Base-by-base conservation (phyloP, 768 basidiomycete genomes). In the Mycena galopus region DNA sequence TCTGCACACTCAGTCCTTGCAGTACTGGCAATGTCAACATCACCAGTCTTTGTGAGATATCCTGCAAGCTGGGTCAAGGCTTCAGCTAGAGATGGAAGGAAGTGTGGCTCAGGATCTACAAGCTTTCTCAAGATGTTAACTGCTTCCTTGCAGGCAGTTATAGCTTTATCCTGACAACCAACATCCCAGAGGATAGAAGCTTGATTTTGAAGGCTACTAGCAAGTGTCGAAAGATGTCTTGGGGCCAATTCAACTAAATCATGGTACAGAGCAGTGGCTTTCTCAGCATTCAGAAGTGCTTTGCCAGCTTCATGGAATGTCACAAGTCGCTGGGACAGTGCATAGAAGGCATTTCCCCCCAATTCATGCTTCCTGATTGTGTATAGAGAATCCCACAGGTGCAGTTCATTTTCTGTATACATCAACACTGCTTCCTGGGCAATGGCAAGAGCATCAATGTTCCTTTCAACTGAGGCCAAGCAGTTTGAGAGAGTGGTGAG, bases 401-500 rank as follows among this genome's bases (percentile, higher is more conserved):
- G 9, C n/a, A 6, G 9, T 23, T 21, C 47, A 50, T 50, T 50
- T 14, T 50, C 10, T 9, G 47, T 12, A 23, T 29, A 62, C 16
- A 37, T 17, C n/a, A 32, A 23, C 32, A 27, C n/a, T 23, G 67
- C 67, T 42, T 69, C 59, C 17, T 55, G 59, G 4, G n/a, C 25
- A 19, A 42, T 14, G 23, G 19, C 3, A 19, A 32, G 51, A 42
- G 14, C 47, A 57, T 69, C 67, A 7, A 53, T 35, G 11, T 50
- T 21, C 14, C 67, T n/a, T 14, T 50, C 59, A 29, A 53, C 67
- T 6, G 47, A 27, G 23, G 59, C 67, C 21, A 69, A 30, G 21
- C 59, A 69, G 29, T 37, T 61, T 8, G 67, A 69, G 11, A 61
- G 59, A 17, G 67, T 61, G 23, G 23, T 61, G 11, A 69, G 59